Evolutionary conservation across 257 asterid genomes (phyloP), one percentile per base, ranked within the genome.

Genomic region (Catharanthus roseus): DNA sequence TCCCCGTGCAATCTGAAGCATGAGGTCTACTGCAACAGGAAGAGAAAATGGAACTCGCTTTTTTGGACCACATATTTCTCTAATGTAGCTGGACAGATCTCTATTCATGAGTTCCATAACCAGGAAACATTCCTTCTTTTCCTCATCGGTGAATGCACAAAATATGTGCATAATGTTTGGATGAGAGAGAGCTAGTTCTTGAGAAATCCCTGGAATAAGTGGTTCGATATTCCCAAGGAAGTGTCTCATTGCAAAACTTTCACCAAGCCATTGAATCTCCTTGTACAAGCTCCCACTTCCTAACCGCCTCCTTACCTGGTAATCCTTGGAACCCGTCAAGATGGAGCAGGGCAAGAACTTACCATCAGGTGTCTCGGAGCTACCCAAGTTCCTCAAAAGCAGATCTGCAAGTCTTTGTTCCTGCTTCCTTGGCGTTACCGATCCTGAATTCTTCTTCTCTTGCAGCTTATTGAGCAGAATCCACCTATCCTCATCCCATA

Each of bases 231-330:
- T 90, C 12, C 91, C 96, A 39, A 69, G 74, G 31, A 89, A 79
- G 70, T 87, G 96, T 68, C 92, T 75, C 62, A 89, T 45, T 19
- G 95, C 97, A n/a, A 93, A 93, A 81, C 85, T 90, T 71, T 93
- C 98, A 2, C 97, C 97, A 4, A 93, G 68, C 97, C 98, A 93
- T 12, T 86, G 97, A 47, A 93, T 88, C 86, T 93, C 97, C 83
- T 93, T 93, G 34, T 80, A 83, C 64, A 82, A 89, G 65, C 86
- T 81, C 38, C 93, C 98, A 4, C 56, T 80, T 55, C 96, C 96
- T 51, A 90, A 56, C 39, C 98, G 81, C 80, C 95, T 74, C 82
- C 86, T 84, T 33, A 93, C 82, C 33, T 85, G 86, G 65, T 90
- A 90, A 70, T 93, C 98, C 77, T 87, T 93, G 8, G 93, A 84